phyloP scores from a whole-genome alignment of 176 grass and related monocot genomes.

The Avena sativa region DNA sequence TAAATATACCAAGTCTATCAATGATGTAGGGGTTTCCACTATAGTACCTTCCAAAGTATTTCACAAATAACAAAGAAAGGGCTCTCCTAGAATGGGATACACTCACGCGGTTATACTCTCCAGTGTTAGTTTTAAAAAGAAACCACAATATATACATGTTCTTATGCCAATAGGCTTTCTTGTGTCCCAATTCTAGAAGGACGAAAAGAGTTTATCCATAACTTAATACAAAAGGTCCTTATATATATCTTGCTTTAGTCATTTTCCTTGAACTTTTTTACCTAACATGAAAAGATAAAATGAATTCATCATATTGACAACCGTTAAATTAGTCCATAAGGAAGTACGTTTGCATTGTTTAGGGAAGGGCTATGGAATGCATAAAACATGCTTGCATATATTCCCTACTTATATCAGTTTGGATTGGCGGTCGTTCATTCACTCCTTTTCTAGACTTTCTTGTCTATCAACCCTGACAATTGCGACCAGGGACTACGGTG shows the following conservation, averaged over 20 bases:
- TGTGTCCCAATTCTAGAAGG: background rate
- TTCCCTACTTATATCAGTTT: background rate
- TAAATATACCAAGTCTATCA: background rate
- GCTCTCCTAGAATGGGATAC: background rate
- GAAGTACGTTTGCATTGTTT: background rate
- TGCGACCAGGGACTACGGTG: background rate
- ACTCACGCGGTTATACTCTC: background rate
- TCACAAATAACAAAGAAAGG: background rate
- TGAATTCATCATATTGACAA: background rate
- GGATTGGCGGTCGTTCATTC: background rate
- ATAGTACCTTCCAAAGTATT: background rate
- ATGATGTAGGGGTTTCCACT: background rate
- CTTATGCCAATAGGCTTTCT: background rate
- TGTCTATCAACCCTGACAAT: background rate
- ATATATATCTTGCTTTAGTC: background rate
- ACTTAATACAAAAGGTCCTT: background rate
- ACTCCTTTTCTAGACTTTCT: background rate
- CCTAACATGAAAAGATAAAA: background rate
- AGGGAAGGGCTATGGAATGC: background rate
- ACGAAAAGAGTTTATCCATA: background rate
- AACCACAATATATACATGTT: background rate
- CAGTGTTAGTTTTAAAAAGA: background rate
- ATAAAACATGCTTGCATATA: background rate
- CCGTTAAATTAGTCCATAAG: background rate
- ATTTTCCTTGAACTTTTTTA: background rate